Percentiles rank a stretch among this genome's conserved stretches.
Evolutionary conservation across 495 filamentous ascomycete genomes (phyloP).

Genomic region (Lentithecium fluviatile): DNA sequence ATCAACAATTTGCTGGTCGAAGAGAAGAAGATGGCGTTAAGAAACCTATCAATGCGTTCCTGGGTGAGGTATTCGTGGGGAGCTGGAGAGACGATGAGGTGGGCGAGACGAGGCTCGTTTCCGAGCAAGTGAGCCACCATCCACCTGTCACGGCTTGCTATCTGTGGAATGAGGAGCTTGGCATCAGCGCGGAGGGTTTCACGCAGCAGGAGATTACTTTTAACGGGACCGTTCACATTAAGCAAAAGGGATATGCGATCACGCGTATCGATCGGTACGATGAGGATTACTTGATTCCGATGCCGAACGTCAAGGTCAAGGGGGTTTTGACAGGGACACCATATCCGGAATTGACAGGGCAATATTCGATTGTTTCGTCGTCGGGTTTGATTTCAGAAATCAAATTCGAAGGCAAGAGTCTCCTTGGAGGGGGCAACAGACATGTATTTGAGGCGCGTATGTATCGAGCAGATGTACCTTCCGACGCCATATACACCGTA

Average conservation of each 20-base stretch:
- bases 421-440: slow-evolving; percentile 9
- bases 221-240: slow-evolving; percentile 37
- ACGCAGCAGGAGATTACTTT: slow-evolving; percentile 41
- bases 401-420: slow-evolving; percentile 22
- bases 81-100: slow-evolving; percentile 13
- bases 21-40: slow-evolving; percentile 34
- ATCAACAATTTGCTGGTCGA: slow-evolving; percentile 39
- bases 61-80: slow-evolving; percentile 40
- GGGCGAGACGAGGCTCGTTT: slow-evolving; percentile 32
- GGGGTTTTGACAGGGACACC: slow-evolving; percentile 47
- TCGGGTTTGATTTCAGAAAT: slow-evolving; percentile 13
- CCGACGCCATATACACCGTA: slow-evolving; percentile 10
- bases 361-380: slow-evolving; percentile 5
- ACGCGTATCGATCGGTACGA: slow-evolving; percentile 49
- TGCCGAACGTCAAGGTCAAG: slow-evolving; percentile 49
- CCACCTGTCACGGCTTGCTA: slow-evolving; percentile 41
- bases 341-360: slow-evolving; percentile 20
- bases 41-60: slow-evolving; percentile 42
- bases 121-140: slow-evolving; percentile 41
- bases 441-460: slow-evolving; percentile 12
- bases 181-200: slow-evolving; percentile 38
- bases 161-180: slow-evolving; percentile 38
- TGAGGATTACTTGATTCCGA: slow-evolving; percentile 52
- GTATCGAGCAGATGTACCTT: not conserved
- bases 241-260: slow-evolving; percentile 41